Evolutionary conservation across 73 alveolate species (phyloP), one percentile per base, ranked within the genome.

Genomic region (Paramecium sexaurelia): DNA sequence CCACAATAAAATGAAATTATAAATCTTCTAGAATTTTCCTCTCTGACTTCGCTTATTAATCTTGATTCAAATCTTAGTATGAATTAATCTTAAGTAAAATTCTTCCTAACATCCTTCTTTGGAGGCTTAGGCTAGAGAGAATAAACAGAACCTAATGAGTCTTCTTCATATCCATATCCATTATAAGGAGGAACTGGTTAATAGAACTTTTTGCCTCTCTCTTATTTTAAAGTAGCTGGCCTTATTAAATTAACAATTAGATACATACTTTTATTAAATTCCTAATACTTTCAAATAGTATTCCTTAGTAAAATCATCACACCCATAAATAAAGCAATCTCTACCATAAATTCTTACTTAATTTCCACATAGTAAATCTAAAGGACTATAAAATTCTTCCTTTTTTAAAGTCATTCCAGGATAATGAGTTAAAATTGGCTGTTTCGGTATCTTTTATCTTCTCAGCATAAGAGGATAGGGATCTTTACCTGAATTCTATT

Each of bases 121-220:
- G 98, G 98, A 15, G 97, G 95, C 92, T 96, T 97, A 39, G 99
- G 99, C 57, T 93, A 84, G 5, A 97, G 93, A 43, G 94, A 75
- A 51, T 90, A 87, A 35, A 97, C 99, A 55, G 96, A 95, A 39
- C 98, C 98, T 11, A 97, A 82, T 20, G 99, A 95, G 94, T 97
- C 99, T 78, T 97, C 99, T 85, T 96, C 99, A 15, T 97, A 93
- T 41, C 99, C 99, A 87, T 82, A 96, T 10, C 99, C 99, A 94
- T 97, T 97, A 88, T 97, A 96, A 13, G 97, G 97, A 37, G 99
- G 99, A 7, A 95, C 95, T 51, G 98, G 99, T 40, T 95, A 94
- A 57, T 95, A 93, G 24, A 93, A 95, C 51, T 92, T 88, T 91
- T 96, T 94, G 57, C 92, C 95, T 73, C 95, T 91, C 45, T 96